phyloP scores from a whole-genome alignment of 2,329 filamentous ascomycete genomes.

The Ascochyta rabiei region DNA sequence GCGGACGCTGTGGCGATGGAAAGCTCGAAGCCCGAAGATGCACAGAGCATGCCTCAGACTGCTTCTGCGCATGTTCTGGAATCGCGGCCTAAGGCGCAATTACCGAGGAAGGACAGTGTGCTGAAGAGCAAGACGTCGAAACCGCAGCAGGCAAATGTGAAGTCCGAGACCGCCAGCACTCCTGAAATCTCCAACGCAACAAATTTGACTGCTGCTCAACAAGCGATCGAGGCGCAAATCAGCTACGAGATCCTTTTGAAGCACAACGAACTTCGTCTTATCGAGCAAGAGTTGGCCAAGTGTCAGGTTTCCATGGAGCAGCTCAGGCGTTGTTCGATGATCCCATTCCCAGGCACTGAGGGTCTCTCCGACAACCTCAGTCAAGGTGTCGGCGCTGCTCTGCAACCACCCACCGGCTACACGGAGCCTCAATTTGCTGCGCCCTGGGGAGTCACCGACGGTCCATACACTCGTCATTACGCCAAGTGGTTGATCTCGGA shows the following conservation, averaged over 20 bases:
- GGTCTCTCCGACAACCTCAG: constrained; percentile 72
- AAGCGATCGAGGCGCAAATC: constrained; percentile 83
- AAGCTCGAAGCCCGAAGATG: constrained; percentile 19
- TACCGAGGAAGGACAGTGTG: constrained; percentile 38
- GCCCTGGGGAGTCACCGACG: constrained; percentile 88
- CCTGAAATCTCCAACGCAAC: constrained; percentile 35
- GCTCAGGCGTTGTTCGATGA: constrained; percentile 86
- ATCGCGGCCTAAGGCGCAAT: constrained; percentile 36
- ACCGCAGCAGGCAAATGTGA: constrained; percentile 28
- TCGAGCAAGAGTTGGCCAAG: constrained; percentile 95
- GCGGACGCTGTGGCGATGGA: constrained; percentile 23
- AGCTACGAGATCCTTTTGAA: constrained; percentile 91
- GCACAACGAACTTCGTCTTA: constrained; percentile 90
- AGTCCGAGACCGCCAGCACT: constrained; percentile 30
- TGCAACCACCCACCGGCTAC: constrained; percentile 67
- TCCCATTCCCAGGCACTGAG: constrained; percentile 80
- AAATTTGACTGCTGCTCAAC: constrained; percentile 61
- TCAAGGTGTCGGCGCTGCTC: constrained; percentile 73
- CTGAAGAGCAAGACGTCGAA: constrained; percentile 39
- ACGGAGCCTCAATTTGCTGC: constrained; percentile 77
- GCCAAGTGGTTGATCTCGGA: constrained; percentile 94
- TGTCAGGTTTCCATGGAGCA: constrained; percentile 94
- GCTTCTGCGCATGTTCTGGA: constrained; percentile 32
- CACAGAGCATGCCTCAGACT: constrained; percentile 23
- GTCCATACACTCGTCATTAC: constrained; percentile 93